Evolutionary conservation across 805 yeast genomes (phyloP), one percentile per base, ranked within the genome.

Genomic region (Limtongozyma cylindracea): DNA sequence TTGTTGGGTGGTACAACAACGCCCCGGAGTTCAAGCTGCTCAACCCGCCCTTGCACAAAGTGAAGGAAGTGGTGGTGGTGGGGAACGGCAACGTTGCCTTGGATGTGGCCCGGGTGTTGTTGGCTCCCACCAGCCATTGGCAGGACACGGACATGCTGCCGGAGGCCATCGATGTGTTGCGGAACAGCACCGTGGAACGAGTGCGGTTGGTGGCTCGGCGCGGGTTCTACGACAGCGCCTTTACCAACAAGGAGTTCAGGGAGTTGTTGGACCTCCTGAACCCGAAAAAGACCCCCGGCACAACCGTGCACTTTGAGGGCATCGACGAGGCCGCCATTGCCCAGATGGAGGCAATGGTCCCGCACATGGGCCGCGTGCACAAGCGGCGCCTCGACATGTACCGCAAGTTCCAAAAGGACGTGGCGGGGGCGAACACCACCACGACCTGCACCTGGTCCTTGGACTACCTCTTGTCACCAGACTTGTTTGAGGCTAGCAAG

Each of bases 31-130:
- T 38, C 53, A 10, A 22, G 19, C 8, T 39, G 40, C 24, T 9
- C 11, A 4, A 48, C 47, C 8, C 72, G 4, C 65, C 66, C n/a
- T 50, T 84, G 32, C 53, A 55, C 3, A 45, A 56, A 15, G 67
- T 68, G 3, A 56, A 60, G 27, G 51, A 56, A 18, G 92, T 78
- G 2, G 62, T 72, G 1, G 69, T 88, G 16, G 59, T 88, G n/a
- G 99, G 99, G 5, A 84, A 82, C 41, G 98, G 98, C 20, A 88
- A 88, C 38, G 98, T 88, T 10, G 93, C 96, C 0, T 47, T 88
- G 27, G 98, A 88, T 39, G 64, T 88, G 4, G 78, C 93, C 1
- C 50, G 98, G 24, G 53, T 88, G 2, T 46, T 88, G 16, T 41
- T 82, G 25, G 66, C 69, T 4, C 49, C 45, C 20, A 42, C 51